phyloP scores from a whole-genome alignment of 2,329 filamentous ascomycete species.

The Neonectria sp. region DNA sequence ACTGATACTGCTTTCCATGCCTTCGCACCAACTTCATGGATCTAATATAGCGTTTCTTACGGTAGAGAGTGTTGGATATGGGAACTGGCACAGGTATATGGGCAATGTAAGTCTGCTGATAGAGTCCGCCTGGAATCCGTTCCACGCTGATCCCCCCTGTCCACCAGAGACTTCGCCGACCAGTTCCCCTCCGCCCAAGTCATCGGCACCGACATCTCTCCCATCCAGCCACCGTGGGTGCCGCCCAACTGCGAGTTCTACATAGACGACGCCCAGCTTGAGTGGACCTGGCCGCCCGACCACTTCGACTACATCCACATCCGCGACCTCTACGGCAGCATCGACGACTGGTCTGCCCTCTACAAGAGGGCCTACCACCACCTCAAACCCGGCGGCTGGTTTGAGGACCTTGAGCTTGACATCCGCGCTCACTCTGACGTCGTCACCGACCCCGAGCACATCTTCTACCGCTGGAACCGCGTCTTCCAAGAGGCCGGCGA shows the following conservation, averaged over 20 bases:
- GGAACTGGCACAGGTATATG: constrained; percentile 30
- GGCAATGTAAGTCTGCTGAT: constrained; percentile 25
- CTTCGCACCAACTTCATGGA: background rate
- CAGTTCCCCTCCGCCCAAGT: constrained; percentile 33
- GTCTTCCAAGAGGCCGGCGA: constrained; percentile 35
- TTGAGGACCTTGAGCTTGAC: constrained; percentile 33
- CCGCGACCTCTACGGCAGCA: constrained; percentile 34
- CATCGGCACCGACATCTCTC: constrained; percentile 32
- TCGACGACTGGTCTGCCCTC: constrained; percentile 31
- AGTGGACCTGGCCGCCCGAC: constrained; percentile 33
- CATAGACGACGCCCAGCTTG: constrained; percentile 28
- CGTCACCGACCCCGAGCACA: constrained; percentile 31
- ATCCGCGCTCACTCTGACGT: constrained; percentile 33
- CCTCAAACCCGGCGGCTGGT: constrained; percentile 33
- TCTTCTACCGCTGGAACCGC: constrained; percentile 31
- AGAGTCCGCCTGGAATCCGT: background rate
- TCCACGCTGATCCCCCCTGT: background rate
- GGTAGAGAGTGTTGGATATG: constrained; percentile 24
- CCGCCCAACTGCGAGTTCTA: constrained; percentile 28
- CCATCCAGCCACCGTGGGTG: constrained; percentile 28
- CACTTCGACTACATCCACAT: constrained; percentile 37
- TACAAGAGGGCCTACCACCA: constrained; percentile 25
- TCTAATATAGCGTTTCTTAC: constrained; percentile 3
- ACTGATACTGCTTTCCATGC: background rate
- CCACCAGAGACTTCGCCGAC: constrained; percentile 30